Base-by-base conservation (phyloP, 1,284 basidiomycete species). In the Sporisorium scitamineum region DNA sequence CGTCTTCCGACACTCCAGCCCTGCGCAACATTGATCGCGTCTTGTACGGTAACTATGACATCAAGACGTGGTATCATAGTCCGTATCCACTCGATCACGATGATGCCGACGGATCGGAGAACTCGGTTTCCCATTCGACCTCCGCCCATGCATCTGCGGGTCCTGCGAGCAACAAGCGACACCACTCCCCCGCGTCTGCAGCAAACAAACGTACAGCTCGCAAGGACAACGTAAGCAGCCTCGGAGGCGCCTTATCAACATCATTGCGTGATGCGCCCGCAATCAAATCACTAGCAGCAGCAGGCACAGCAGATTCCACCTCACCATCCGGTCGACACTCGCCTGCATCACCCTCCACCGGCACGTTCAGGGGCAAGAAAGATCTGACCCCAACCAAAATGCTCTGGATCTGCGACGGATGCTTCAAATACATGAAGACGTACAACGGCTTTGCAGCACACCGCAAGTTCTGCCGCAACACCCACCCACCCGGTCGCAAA, bases 361-460 rank as follows among this genome's bases (percentile, higher is more conserved):
- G 22, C 54, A 47, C 39, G 9, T 50, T 26, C 6, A 47, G 56
- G 1, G 22, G 47, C 37, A 61, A 54, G 29, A 75, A 67, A 37
- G 72, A 70, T 16, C 2, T 26, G 0, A 41, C 42, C n/a, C 65
- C 68, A 0, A 67, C 64, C 11, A 62, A 66, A n/a, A 58, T 61
- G 58, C 71, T 85, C 24, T 84, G 87, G 88, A 93, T 96, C 20
- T 96, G 94, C 84, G 92, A 94, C 70, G 90, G 92, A 62, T 99
- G 96, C 87, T 97, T 98, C 90, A 97, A 97, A 87, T 99, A 98
- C 86, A 94, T 95, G 92, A 64, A 70, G 32, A 79, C 80, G 2
- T 70, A 79, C 44, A 63, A 69, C 11, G 79, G 74, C 37, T 82
- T 76, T 50, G 66, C 70, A 2, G 57, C 64, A 0, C 84, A 85